Evolutionary conservation across 2,329 filamentous ascomycete species (phyloP), one percentile per base, ranked within the genome.

Genomic region (Gnomoniopsis sp.): DNA sequence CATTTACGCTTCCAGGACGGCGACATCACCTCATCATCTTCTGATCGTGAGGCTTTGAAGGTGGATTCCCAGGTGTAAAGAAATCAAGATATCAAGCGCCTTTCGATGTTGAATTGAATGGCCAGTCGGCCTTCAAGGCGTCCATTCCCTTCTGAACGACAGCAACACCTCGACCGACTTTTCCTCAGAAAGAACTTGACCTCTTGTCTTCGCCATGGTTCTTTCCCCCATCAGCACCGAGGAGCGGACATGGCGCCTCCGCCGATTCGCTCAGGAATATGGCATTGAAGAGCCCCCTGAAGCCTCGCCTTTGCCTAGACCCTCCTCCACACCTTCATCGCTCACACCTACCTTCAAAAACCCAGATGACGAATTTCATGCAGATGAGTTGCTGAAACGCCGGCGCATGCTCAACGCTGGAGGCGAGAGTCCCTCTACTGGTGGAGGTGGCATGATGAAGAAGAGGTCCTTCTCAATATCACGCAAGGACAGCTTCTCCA

Each of bases 361-460:
- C 1, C 66, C 79, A 0, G 73, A 74, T 55, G 83, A 85, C 63
- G 80, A 85, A 52, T 68, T 74, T 26, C 68, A 73, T 3, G 82
- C 82, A n/a, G 83, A 86, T 55, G 78, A 81, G 36, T 72, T 85
- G 33, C 72, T 86, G 55, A 79, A 79, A 63, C 75, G 75, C 23
- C 77, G 77, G 44, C 72, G 76, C 14, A 53, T 69, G 34, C 61
- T 62, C 36, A 70, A 71, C 17, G 64, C 67, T 15, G 70, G 72
- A 43, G 64, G 69, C 3, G 66, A 68, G 8, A 59, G 56, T 21
- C 66, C 65, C n/a, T 65, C 69, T 36, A 64, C 64, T 12, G 65
- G 67, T 15, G 65, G 68, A 36, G 67, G 65, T 7, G 65, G 67
- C 23, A 64, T 74, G 8, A 36, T 48, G 10, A 62, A 59, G 21